A percentile compares a stretch with the other conserved stretches of the same genome.
These are phyloP conservation scores for Aquilaria agallochum DNA, from an alignment of 441 rosid genomes.

Conservation along the genomic window DNA sequence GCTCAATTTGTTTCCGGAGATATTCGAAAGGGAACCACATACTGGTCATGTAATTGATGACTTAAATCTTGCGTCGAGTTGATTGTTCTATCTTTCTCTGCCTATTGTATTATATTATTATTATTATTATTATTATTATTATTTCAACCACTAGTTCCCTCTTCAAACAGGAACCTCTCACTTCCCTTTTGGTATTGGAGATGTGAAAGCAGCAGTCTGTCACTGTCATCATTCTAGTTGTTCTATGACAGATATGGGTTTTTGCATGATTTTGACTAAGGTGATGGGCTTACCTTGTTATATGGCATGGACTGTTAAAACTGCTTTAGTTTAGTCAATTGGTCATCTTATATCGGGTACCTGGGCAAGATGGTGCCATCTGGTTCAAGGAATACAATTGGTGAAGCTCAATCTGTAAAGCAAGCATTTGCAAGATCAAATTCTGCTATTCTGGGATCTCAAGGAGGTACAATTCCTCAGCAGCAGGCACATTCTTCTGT, in stretches of 20 bases:
- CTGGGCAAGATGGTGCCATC: conserved; percentile 25
- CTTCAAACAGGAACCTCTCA: too few species aligned
- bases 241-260: neutral
- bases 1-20: too few species aligned
- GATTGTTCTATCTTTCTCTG: too few species aligned
- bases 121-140: too few species aligned
- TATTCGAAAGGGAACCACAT: too few species aligned
- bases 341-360: neutral
- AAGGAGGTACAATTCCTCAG: conserved; percentile 26
- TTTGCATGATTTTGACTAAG: too few species aligned
- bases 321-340: conserved; percentile 6
- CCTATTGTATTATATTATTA: too few species aligned
- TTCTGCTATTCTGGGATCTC: conserved; percentile 30
- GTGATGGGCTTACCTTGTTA: neutral
- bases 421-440: conserved; percentile 23
- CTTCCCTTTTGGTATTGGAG: too few species aligned
- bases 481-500: conserved; percentile 25
- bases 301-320: neutral
- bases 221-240: conserved; percentile 1
- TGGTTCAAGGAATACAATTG: conserved; percentile 23
- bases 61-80: too few species aligned
- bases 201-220: conserved; percentile 4
- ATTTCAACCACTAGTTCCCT: too few species aligned
- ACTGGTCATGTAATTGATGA: too few species aligned
- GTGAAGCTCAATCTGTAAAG: conserved; percentile 25